phyloP scores from a whole-genome alignment of 208 protist species.

The Herpetomonas samuelpessoai region DNA sequence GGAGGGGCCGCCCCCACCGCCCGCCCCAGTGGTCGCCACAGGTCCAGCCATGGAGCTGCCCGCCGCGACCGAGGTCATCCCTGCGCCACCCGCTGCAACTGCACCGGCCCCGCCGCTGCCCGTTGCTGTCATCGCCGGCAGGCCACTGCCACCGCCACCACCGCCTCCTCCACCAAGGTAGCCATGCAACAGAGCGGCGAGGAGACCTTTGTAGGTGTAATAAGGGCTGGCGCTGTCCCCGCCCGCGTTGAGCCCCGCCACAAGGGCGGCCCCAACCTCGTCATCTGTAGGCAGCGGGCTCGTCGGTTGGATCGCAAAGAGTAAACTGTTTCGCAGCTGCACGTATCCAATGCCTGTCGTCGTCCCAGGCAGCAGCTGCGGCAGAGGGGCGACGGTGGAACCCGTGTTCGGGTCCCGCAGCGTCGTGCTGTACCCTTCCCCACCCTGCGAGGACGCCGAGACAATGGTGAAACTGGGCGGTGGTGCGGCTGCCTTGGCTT shows the following conservation, averaged over 20 bases:
- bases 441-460: too few species aligned
- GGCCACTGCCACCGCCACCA: not conserved
- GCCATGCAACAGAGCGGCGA: not conserved
- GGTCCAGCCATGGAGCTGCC: not conserved
- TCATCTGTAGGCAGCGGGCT: conserved; percentile 38
- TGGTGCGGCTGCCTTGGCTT: too few species aligned
- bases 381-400: too few species aligned
- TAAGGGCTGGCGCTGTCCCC: not conserved
- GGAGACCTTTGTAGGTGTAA: not conserved
- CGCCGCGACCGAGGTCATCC: conserved; percentile 4
- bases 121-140: not conserved
- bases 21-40: not conserved
- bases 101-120: not conserved
- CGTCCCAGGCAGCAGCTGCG: not conserved
- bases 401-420: too few species aligned
- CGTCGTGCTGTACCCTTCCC: too few species aligned
- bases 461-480: too few species aligned
- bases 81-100: too few species aligned
- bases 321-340: conserved; percentile 64
- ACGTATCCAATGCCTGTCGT: conserved; percentile 51
- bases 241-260: not conserved
- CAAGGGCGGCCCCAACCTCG: conserved; percentile 16
- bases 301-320: conserved; percentile 76
- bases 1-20: conserved; percentile 2
- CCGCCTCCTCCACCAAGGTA: not conserved